These are phyloP conservation scores for Porpolomopsis calyptriformis DNA, from an alignment of 768 basidiomycete genomes.

Conservation along the genomic window DNA sequence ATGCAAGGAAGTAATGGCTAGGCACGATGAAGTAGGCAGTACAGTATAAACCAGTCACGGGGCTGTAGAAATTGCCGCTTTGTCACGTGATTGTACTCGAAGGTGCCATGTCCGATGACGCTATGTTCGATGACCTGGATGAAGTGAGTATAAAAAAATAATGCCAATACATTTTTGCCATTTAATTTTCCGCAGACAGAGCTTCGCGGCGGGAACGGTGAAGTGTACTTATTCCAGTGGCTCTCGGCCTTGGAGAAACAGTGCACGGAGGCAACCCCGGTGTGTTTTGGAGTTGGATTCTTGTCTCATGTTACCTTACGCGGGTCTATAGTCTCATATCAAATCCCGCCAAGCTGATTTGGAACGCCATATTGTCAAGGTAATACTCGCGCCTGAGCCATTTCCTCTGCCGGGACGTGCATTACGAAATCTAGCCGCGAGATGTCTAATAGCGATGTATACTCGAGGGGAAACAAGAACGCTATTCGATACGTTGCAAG, in stretches of 20 bases:
- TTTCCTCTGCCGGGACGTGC: slow-evolving; percentile 86
- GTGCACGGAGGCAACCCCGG: slow-evolving; percentile 38
- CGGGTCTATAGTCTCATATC: slow-evolving; percentile 55
- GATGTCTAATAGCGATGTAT: slow-evolving; percentile 69
- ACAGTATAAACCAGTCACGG: no score
- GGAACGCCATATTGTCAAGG: slow-evolving; percentile 54
- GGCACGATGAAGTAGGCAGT: no score
- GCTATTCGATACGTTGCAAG: slow-evolving; percentile 78
- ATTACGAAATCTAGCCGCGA: slow-evolving; percentile 63
- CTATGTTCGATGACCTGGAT: background rate
- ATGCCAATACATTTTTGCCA: background rate
- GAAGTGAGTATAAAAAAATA: background rate
- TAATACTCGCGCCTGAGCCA: slow-evolving; percentile 50
- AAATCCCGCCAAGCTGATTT: slow-evolving; percentile 53
- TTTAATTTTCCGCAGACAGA: slow-evolving; percentile 41
- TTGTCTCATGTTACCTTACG: no score
- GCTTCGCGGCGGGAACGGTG: slow-evolving; percentile 62
- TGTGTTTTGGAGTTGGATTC: no score
- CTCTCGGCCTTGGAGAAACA: slow-evolving; percentile 54
- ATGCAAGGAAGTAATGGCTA: no score
- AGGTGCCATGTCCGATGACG: no score
- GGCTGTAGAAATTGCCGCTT: no score
- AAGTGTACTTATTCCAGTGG: slow-evolving; percentile 81
- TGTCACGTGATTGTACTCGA: no score
- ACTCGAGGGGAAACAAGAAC: slow-evolving; percentile 71